These are phyloP conservation scores for Diddensiella caesifluorescens DNA, from an alignment of 805 yeast species.

Conservation along the genomic window DNA sequence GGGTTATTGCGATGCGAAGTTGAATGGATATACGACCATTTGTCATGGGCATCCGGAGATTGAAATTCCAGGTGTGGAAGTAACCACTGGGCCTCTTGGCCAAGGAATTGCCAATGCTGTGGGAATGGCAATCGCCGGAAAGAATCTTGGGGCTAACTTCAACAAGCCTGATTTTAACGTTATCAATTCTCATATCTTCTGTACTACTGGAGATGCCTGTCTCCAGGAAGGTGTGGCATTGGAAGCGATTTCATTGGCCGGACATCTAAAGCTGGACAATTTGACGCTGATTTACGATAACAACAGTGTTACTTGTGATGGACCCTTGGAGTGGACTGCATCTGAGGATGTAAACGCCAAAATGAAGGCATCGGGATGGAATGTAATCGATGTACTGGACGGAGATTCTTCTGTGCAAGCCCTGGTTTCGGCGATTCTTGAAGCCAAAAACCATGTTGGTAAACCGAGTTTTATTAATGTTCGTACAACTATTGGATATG, in stretches of 20 bases:
- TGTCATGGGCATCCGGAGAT: constrained; percentile 42
- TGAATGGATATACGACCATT: constrained; percentile 24
- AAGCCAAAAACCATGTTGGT: constrained; percentile 28
- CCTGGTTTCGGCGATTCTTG: constrained; percentile 34
- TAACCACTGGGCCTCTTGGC: constrained; percentile 41
- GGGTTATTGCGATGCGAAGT: constrained; percentile 31
- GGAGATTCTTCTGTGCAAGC: constrained; percentile 32
- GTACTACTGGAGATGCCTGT: constrained; percentile 40
- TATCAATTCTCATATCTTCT: constrained; percentile 31
- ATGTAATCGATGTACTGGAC: constrained; percentile 34
- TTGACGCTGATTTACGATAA: constrained; percentile 36
- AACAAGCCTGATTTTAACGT: constrained; percentile 34
- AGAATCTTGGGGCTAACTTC: constrained; percentile 34
- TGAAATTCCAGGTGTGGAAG: constrained; percentile 35
- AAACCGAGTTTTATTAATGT: constrained; percentile 37
- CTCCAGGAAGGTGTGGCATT: constrained; percentile 39
- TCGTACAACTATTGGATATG: constrained; percentile 35
- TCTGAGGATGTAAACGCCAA: constrained; percentile 34
- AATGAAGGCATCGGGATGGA: constrained; percentile 35
- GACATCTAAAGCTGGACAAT: constrained; percentile 36
- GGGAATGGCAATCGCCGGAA: constrained; percentile 38
- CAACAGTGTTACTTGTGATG: constrained; percentile 37
- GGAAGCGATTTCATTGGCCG: constrained; percentile 39
- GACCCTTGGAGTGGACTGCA: constrained; percentile 34
- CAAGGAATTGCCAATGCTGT: constrained; percentile 40